Conservation (phyloP, 768 basidiomycete species). For the Hygrocybe coccinea region DNA sequence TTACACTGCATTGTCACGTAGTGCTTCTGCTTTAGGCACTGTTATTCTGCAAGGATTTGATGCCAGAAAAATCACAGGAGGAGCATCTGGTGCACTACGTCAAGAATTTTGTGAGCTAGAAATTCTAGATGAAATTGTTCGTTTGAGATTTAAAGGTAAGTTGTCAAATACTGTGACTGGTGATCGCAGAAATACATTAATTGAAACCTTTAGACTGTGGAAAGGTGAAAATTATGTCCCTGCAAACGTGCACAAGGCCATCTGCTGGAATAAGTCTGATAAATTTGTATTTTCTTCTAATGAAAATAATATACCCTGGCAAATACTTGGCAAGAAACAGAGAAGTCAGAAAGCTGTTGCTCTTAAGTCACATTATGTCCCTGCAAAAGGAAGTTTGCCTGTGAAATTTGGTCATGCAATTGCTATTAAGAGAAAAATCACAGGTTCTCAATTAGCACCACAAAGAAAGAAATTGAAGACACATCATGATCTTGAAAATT, state of each 20-base stretch:
- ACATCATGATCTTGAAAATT: too few species aligned
- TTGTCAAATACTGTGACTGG: background rate
- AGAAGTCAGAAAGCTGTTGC: too few species aligned
- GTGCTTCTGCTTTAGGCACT: constrained; percentile 18
- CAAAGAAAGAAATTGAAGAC: too few species aligned
- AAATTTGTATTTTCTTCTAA: too few species aligned
- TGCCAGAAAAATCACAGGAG: constrained; percentile 13
- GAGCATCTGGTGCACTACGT: constrained; percentile 11
- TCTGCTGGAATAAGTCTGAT: background rate
- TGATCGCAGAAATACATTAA: background rate
- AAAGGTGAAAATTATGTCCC: constrained; percentile 6
- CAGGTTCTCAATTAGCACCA: too few species aligned
- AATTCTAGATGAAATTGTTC: constrained; percentile 21
- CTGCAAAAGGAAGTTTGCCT: too few species aligned
- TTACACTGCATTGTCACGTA: constrained; percentile 18
- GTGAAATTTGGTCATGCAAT: too few species aligned
- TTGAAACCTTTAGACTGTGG: background rate
- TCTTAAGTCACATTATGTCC: too few species aligned
- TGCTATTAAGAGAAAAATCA: too few species aligned
- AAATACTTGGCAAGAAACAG: too few species aligned
- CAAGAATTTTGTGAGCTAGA: constrained; percentile 21
- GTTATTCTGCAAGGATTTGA: constrained; percentile 26
- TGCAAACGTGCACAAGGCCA: background rate
- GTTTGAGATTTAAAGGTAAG: constrained; percentile 10
- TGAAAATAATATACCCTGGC: too few species aligned